phyloP scores from a whole-genome alignment of 345 rosid genomes.

The Lepidium africanum region DNA sequence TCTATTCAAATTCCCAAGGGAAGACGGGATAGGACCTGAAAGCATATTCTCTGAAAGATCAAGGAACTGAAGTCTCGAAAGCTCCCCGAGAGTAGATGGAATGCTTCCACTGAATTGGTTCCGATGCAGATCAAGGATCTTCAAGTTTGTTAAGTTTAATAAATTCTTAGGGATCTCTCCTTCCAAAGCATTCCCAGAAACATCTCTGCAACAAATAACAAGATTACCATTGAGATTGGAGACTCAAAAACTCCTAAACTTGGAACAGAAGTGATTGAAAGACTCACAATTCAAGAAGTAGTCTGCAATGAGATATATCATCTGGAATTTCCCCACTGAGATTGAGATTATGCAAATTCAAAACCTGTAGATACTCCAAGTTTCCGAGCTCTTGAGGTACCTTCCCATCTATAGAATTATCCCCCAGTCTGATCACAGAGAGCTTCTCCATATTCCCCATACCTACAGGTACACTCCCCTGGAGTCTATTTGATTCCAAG shows the following conservation, averaged over 20 bases:
- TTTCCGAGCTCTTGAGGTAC: conserved; percentile 52
- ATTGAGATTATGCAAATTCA: conserved; percentile 77
- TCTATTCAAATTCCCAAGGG: conserved; percentile 47
- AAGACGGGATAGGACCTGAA: conserved; percentile 61
- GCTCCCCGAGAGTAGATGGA: conserved; percentile 50
- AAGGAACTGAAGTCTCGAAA: conserved; percentile 44
- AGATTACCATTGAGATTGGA: conserved; percentile 13
- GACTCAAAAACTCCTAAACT: background rate
- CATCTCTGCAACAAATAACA: conserved; percentile 65
- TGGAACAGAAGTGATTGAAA: background rate
- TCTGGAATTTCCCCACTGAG: conserved; percentile 59
- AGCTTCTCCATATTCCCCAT: conserved; percentile 48
- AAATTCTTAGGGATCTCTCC: conserved; percentile 62
- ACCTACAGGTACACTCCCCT: conserved; percentile 54
- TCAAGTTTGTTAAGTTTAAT: conserved; percentile 57
- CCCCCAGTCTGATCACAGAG: conserved; percentile 60
- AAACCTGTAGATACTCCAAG: conserved; percentile 55
- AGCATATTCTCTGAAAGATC: conserved; percentile 68
- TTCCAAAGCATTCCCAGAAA: conserved; percentile 63
- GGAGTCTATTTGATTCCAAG: conserved; percentile 65
- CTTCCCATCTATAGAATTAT: conserved; percentile 56
- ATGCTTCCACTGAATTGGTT: conserved; percentile 66
- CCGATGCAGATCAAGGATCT: conserved; percentile 65
- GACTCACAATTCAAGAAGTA: conserved; percentile 43
- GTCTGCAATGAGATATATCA: conserved; percentile 56